phyloP scores from a whole-genome alignment of 2,329 filamentous ascomycete species.

The Fragosphaeria purpurea region DNA sequence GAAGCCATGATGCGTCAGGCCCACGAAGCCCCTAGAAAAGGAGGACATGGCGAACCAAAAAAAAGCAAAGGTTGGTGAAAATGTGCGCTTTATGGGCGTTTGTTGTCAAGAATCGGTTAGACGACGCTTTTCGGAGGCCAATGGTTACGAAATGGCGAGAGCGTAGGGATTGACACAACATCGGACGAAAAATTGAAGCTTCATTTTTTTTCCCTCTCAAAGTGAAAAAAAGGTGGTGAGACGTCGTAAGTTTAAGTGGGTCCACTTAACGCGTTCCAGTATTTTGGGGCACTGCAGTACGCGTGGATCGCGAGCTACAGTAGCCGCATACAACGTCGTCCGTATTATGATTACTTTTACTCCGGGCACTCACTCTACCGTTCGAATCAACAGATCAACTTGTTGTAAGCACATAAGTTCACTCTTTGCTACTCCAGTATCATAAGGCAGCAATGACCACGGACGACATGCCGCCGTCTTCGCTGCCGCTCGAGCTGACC shows the following conservation, averaged over 20 bases:
- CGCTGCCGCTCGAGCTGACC: slow-evolving; percentile 53
- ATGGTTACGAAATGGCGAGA: neutral
- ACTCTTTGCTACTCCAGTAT: too few species aligned
- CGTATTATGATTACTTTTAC: too few species aligned
- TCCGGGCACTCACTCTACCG: too few species aligned
- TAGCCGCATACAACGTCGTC: neutral
- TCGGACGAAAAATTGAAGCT: neutral
- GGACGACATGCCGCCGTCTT: slow-evolving; percentile 4
- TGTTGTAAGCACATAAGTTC: too few species aligned
- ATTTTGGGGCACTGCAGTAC: too few species aligned
- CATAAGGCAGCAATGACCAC: neutral
- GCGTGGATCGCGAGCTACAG: too few species aligned
- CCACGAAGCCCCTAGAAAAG: slow-evolving; percentile 9
- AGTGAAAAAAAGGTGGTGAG: neutral
- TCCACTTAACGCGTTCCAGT: slow-evolving; percentile 4
- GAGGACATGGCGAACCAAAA: slow-evolving; percentile 8
- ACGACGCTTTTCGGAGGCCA: neutral
- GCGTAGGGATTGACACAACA: too few species aligned
- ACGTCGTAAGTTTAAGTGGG: slow-evolving; percentile 1
- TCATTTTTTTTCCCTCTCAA: neutral
- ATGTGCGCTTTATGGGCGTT: neutral
- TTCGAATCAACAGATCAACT: too few species aligned
- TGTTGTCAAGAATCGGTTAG: neutral
- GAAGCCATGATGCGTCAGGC: neutral
- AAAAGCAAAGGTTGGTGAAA: too few species aligned